Evolutionary conservation across 2,329 filamentous ascomycete species (phyloP).

Genomic region (Epichloe uncinata): DNA sequence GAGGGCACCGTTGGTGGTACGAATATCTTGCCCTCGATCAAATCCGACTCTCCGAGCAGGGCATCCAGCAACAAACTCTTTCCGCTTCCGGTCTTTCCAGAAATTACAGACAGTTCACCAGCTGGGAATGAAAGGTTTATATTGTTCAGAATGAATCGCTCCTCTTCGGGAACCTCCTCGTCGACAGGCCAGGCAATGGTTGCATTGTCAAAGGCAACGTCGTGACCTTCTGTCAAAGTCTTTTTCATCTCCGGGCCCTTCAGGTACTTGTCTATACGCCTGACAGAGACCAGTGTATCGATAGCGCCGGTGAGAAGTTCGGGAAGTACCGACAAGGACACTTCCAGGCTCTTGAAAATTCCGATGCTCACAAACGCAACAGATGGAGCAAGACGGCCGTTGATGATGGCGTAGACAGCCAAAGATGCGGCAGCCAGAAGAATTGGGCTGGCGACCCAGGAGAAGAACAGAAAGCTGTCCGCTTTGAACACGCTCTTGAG

Average conservation of each 20-base stretch:
- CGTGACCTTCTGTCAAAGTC: slow-evolving; percentile 39
- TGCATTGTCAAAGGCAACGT: slow-evolving; percentile 52
- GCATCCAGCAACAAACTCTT: slow-evolving; percentile 64
- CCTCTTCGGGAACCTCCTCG: slow-evolving; percentile 38
- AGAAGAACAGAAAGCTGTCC: slow-evolving; percentile 49
- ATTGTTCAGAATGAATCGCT: slow-evolving; percentile 51
- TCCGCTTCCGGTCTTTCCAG: slow-evolving; percentile 64
- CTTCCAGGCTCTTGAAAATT: slow-evolving; percentile 61
- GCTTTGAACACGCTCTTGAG: slow-evolving; percentile 54
- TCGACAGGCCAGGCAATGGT: slow-evolving; percentile 65
- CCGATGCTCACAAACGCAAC: slow-evolving; percentile 69
- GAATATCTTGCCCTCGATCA: slow-evolving; percentile 48
- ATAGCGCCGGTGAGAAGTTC: slow-evolving; percentile 58
- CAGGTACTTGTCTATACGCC: slow-evolving; percentile 60
- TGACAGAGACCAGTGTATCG: slow-evolving; percentile 60
- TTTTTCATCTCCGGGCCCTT: slow-evolving; percentile 49
- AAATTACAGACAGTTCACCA: slow-evolving; percentile 59
- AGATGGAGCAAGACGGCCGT: slow-evolving; percentile 53
- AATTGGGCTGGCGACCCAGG: slow-evolving; percentile 63
- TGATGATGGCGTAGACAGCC: slow-evolving; percentile 49
- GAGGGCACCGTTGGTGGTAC: slow-evolving; percentile 37
- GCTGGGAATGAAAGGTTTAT: slow-evolving; percentile 53
- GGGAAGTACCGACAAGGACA: slow-evolving; percentile 58
- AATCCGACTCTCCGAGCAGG: slow-evolving; percentile 62
- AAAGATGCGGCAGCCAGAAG: slow-evolving; percentile 60